Percentiles rank a stretch among this genome's conserved stretches.
These are phyloP conservation scores for Sarocladium kiliense DNA, from an alignment of 2,329 filamentous ascomycete genomes.

Conservation along the genomic window DNA sequence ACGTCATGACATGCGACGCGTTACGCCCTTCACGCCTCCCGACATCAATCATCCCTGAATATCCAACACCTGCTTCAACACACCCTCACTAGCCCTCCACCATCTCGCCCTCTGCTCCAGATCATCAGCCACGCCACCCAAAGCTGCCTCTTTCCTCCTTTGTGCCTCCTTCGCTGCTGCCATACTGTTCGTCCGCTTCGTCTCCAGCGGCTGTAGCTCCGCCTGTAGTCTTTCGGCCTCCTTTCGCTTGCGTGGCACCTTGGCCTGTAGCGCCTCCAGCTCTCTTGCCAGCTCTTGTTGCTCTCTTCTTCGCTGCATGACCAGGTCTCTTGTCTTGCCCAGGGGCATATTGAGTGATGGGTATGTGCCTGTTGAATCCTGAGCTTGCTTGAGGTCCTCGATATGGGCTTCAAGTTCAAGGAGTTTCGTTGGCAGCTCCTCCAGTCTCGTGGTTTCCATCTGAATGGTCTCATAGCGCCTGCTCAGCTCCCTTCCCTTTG, in stretches of 20 bases:
- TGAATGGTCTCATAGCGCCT: slow-evolving; percentile 46
- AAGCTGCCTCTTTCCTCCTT: slow-evolving; percentile 59
- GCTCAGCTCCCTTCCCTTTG: slow-evolving; percentile 53
- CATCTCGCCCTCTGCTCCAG: slow-evolving; percentile 71
- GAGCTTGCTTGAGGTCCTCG: slow-evolving; percentile 35
- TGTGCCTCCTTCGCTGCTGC: slow-evolving; percentile 67
- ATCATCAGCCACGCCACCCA: slow-evolving; percentile 65
- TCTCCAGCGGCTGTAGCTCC: slow-evolving; percentile 65
- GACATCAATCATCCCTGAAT: slow-evolving; percentile 37
- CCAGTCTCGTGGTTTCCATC: slow-evolving; percentile 42
- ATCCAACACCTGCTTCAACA: slow-evolving; percentile 58
- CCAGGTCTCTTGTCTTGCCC: slow-evolving; percentile 48
- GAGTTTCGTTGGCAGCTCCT: slow-evolving; percentile 47
- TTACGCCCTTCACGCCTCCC: too few relatives aligned
- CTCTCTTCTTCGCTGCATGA: slow-evolving; percentile 46
- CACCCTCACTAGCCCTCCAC: slow-evolving; percentile 64
- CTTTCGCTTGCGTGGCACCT: slow-evolving; percentile 59
- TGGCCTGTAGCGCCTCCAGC: slow-evolving; percentile 56
- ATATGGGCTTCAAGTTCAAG: slow-evolving; percentile 43
- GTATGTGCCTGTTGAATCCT: slow-evolving; percentile 28
- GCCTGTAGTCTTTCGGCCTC: slow-evolving; percentile 62
- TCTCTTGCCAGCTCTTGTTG: slow-evolving; percentile 55
- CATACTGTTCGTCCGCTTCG: slow-evolving; percentile 58
- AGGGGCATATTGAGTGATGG: slow-evolving; percentile 50
- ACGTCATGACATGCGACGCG: too few relatives aligned